phyloP scores from a whole-genome alignment of 768 basidiomycete genomes.

The Lentinus tigrinus region DNA sequence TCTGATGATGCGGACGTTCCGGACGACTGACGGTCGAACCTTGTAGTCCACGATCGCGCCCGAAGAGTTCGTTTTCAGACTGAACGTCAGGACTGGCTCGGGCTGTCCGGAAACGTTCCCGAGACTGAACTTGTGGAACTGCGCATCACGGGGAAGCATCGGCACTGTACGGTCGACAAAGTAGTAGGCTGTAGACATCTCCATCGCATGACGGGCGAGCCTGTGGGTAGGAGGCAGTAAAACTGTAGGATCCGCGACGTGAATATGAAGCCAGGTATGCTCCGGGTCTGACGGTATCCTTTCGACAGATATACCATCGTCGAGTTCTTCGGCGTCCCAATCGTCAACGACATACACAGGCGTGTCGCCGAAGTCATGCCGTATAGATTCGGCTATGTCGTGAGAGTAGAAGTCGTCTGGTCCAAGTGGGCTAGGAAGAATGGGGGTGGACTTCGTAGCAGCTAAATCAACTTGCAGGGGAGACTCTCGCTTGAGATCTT shows the following conservation, averaged over 20 bases:
- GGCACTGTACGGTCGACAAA: constrained; percentile 60
- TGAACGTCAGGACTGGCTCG: constrained; percentile 78
- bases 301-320: constrained; percentile 91
- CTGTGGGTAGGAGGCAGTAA: constrained; percentile 69
- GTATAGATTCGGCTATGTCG: constrained; percentile 68
- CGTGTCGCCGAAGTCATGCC: constrained; percentile 83
- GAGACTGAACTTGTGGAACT: constrained; percentile 51
- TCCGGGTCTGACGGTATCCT: constrained; percentile 56
- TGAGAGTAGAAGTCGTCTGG: constrained; percentile 61
- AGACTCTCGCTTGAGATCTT: background rate
- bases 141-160: constrained; percentile 67
- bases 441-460: background rate
- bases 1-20: constrained; percentile 59
- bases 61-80: constrained; percentile 56
- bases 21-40: constrained; percentile 71
- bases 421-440: constrained; percentile 38
- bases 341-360: constrained; percentile 90
- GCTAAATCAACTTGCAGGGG: background rate
- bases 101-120: constrained; percentile 36
- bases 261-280: constrained; percentile 80
- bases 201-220: constrained; percentile 56
- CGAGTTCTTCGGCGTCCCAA: constrained; percentile 74
- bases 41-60: constrained; percentile 71
- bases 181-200: constrained; percentile 50
- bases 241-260: constrained; percentile 90